Evolutionary conservation across 495 filamentous ascomycete genomes (phyloP), one percentile per base, ranked within the genome.

Genomic region (Neurospora sp.): DNA sequence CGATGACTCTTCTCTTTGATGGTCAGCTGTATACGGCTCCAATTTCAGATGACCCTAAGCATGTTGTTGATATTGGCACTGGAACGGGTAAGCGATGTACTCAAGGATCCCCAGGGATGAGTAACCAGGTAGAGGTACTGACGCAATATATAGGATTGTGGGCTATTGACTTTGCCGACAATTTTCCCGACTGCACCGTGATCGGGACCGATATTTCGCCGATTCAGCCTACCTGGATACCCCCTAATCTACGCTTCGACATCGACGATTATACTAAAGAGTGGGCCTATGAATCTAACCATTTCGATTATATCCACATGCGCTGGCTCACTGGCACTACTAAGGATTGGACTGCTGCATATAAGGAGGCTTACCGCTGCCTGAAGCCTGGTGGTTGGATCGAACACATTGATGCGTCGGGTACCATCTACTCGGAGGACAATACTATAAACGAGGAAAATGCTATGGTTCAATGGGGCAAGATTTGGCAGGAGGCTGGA

Each of bases 191-290:
- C 31, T 80, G 84, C 18, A 81, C 85, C 18, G 82, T 90, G 22
- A 77, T 88, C 42, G 90, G 89, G n/a, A 88, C 88, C 18, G 90
- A 92, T 75, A 82, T 91, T 40, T 88, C 85, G n/a, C 83, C 85
- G 0, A 88, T 88, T 69, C 86, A 89, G 72, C 84, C 84, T 0
- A 71, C 75, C 41, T 81, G 82, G 80, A 80, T 82, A 4, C 83
- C 84, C 3, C 82, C 82, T 4, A 86, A 86, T 72, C 75, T 85
- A 6, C 71, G 76, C 14, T 88, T 87, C 71, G 82, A 86, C 70
- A 80, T 88, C 41, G 86, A 88, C 71, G 87, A 88, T 74, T 77
- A 81, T 41, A 82, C 85, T 14, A 73, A 73, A 16, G 40, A 41
- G 40, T 41, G 14, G 40, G 1, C 40, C 14, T 41, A 41, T 16